These are phyloP conservation scores for Yamadazyma taylorii DNA, from an alignment of 1,139 yeast genomes.

Conservation along the genomic window DNA sequence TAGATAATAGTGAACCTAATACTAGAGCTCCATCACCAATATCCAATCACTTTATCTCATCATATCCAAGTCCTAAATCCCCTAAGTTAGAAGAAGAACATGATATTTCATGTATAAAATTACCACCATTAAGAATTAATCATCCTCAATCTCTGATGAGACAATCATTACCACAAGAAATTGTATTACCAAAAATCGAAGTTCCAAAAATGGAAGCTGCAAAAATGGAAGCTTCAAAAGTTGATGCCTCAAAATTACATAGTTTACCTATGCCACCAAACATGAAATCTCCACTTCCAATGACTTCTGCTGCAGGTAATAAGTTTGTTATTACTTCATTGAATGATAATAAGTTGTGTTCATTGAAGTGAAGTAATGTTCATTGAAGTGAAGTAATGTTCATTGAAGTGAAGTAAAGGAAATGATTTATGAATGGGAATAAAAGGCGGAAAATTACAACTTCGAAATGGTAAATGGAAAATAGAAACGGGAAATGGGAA, in stretches of 20 bases:
- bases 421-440: too few species aligned
- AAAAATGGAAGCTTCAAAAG: too few species aligned
- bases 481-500: too few species aligned
- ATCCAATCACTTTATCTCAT: neutral
- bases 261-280: too few species aligned
- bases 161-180: neutral
- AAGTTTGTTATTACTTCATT: conserved; percentile 16
- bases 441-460: too few species aligned
- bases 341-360: conserved; percentile 11
- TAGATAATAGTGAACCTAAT: neutral
- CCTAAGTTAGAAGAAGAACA: conserved; percentile 10
- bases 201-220: conserved; percentile 1
- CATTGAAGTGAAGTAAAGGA: neutral
- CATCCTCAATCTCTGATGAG: neutral
- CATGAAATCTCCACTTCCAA: too few species aligned
- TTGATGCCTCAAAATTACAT: too few species aligned
- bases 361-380: conserved; percentile 1
- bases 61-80: conserved; percentile 14
- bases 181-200: conserved; percentile 1
- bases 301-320: too few species aligned
- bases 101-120: conserved; percentile 5
- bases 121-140: conserved; percentile 12
- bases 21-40: neutral
- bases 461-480: too few species aligned
- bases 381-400: neutral